These are phyloP conservation scores for Parsonsia alboflavescens DNA, from an alignment of 257 asterid species.

Conservation along the genomic window DNA sequence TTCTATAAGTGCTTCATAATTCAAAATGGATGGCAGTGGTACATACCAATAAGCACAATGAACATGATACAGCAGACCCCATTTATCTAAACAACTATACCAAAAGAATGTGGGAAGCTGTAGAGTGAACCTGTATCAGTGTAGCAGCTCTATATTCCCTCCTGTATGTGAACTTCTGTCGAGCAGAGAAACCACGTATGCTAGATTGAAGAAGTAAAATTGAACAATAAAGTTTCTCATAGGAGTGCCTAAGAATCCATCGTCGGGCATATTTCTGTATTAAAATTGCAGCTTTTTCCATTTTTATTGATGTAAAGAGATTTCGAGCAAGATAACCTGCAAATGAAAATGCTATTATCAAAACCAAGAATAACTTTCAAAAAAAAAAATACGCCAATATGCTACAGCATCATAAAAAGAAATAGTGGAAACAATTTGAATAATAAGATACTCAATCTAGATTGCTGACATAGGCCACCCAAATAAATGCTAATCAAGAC, in stretches of 20 bases:
- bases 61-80: background rate
- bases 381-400: background rate
- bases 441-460: background rate
- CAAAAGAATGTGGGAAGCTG: conserved; percentile 5
- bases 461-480: background rate
- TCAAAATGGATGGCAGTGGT: background rate
- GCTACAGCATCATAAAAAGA: background rate
- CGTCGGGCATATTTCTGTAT: conserved; percentile 64
- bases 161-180: conserved; percentile 44
- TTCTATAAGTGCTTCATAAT: background rate
- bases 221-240: conserved; percentile 52
- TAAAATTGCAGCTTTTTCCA: conserved; percentile 58
- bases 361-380: background rate
- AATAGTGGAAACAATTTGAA: background rate
- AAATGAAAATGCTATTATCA: conserved; percentile 14
- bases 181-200: conserved; percentile 69
- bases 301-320: conserved; percentile 43
- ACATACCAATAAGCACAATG: background rate
- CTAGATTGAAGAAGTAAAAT: conserved; percentile 60
- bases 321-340: conserved; percentile 72
- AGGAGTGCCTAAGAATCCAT: conserved; percentile 58
- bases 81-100: background rate
- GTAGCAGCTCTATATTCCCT: conserved; percentile 79
- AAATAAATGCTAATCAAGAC: background rate
- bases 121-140: conserved; percentile 64